A percentile compares a stretch with the other conserved stretches of the same genome.
phyloP scores from a whole-genome alignment of 352 stramenopile species.

The Pythium phragmitis region DNA sequence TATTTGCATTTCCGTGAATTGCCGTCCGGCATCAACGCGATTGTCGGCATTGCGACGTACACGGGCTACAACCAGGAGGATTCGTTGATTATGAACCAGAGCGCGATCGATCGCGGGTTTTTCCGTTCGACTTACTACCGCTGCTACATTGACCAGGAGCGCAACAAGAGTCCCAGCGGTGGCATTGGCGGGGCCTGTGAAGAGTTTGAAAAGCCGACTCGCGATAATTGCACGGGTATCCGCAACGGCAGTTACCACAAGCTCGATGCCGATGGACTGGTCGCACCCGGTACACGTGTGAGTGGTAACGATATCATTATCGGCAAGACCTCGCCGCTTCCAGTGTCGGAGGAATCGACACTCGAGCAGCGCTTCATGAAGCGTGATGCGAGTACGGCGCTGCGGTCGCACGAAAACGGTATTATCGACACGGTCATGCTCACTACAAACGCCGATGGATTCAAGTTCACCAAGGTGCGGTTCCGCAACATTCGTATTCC shows the following conservation, averaged over 20 bases:
- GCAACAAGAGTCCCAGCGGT: slow-evolving; percentile 82
- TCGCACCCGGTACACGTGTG: slow-evolving; percentile 94
- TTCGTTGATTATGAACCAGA: slow-evolving; percentile 99
- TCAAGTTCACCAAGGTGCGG: slow-evolving; percentile 97
- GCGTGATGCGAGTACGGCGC: slow-evolving; percentile 95
- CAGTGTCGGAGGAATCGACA: slow-evolving; percentile 74
- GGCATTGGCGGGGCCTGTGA: slow-evolving; percentile 71
- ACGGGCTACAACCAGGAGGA: slow-evolving; percentile 99
- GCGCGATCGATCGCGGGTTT: slow-evolving; percentile 98
- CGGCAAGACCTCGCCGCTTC: slow-evolving; percentile 96
- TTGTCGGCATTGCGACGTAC: slow-evolving; percentile 88
- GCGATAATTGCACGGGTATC: slow-evolving; percentile 94
- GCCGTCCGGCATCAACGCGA: slow-evolving; percentile 98
- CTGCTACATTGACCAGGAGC: slow-evolving; percentile 96
- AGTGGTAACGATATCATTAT: slow-evolving; percentile 99
- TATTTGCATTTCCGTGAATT: slow-evolving; percentile 98
- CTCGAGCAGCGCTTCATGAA: slow-evolving; percentile 93
- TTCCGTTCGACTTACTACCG: slow-evolving; percentile 99
- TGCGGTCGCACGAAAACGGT: slow-evolving; percentile 98
- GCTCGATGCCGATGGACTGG: slow-evolving; percentile 98
- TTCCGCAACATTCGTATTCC: slow-evolving; percentile 98
- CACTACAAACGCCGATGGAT: slow-evolving; percentile 96
- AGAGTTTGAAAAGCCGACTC: slow-evolving; percentile 96
- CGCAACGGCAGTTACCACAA: slow-evolving; percentile 98
- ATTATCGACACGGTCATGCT: slow-evolving; percentile 99